These are phyloP conservation scores for Kalmanozyma brasiliensis DNA, from an alignment of 1,284 basidiomycete genomes.

Conservation along the genomic window DNA sequence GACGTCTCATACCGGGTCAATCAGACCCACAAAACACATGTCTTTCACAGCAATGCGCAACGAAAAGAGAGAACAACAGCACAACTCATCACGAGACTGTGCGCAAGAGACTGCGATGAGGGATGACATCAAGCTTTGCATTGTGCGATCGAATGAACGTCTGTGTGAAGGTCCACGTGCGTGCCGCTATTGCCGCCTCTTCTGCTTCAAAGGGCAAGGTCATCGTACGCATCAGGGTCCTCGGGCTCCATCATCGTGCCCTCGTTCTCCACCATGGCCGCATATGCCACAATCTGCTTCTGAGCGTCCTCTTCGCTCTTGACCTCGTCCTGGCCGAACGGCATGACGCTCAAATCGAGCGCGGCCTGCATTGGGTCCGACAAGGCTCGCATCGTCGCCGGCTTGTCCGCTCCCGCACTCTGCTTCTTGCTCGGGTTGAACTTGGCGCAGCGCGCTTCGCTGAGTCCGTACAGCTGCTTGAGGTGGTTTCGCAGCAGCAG, in stretches of 20 bases:
- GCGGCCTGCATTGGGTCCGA: constrained; percentile 46
- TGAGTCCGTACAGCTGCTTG: constrained; percentile 56
- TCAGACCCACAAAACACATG: neutral
- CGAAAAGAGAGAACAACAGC: constrained; percentile 9
- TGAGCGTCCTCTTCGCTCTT: constrained; percentile 41
- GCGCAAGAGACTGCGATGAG: no score
- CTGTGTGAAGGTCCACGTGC: neutral
- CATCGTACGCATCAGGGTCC: constrained; percentile 40
- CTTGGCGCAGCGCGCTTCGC: constrained; percentile 55
- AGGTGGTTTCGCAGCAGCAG: constrained; percentile 60
- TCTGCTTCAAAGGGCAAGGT: constrained; percentile 25
- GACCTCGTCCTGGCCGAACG: constrained; percentile 32
- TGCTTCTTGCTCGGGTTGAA: constrained; percentile 54
- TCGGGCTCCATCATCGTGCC: constrained; percentile 56
- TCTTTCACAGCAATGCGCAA: no score
- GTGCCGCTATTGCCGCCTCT: neutral
- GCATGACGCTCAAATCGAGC: constrained; percentile 37
- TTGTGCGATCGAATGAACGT: neutral
- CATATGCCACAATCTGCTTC: constrained; percentile 49
- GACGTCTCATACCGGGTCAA: no score
- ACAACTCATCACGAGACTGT: neutral
- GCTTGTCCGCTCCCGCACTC: constrained; percentile 51
- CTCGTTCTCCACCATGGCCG: constrained; percentile 47
- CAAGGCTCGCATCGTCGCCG: constrained; percentile 43
- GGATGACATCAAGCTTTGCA: no score